Base-by-base conservation (phyloP, 2,329 filamentous ascomycete genomes). In the Fusarium ambrosium region DNA sequence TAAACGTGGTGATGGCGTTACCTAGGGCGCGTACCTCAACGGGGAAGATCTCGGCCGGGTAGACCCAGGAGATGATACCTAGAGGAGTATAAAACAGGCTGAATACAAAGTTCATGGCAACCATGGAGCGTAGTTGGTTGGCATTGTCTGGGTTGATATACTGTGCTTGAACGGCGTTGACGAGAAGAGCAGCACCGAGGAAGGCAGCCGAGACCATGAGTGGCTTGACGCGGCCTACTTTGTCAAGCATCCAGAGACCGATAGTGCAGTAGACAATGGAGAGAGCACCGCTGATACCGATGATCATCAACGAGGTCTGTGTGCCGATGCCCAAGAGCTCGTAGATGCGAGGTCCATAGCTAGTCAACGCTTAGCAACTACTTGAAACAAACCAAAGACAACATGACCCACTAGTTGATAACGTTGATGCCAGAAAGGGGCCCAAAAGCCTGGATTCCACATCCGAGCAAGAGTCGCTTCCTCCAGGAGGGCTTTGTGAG, bases 271-370 rank as follows among this genome's bases (percentile, higher is more conserved):
- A 88, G 24, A 87, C 78, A 34, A 85, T 85, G 0, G 86, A 85
- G 9, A 89, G 81, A 1, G 86, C 85, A 27, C 87, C 87, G 74
- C 84, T 87, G 71, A 89, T 84, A 4, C 87, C 87, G 69, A 87
- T 85, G 58, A 89, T 87, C 81, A 88, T 84, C 5, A 89, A 82
- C 0, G 86, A 86, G 1, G 82, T 85, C 9, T 83, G 82, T 0
- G 82, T 85, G 3, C 80, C 78, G 48, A 88, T 84, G 8, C 85
- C 85, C 1, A 88, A 81, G 5, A 84, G 81, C 14, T 79, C 77
- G 73, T 87, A 87, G 39, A 88, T 84, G 1, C 83, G 80, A 39
- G 78, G 78, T 4, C 78, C 78, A 32, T 79, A 80, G 48, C 58
- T 75, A 51, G 6, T 1, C 13, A 27, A 7, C 9, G 20, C 13